Base-by-base conservation (phyloP, 2,329 filamentous ascomycete species). In the Xylariaceae sp. region DNA sequence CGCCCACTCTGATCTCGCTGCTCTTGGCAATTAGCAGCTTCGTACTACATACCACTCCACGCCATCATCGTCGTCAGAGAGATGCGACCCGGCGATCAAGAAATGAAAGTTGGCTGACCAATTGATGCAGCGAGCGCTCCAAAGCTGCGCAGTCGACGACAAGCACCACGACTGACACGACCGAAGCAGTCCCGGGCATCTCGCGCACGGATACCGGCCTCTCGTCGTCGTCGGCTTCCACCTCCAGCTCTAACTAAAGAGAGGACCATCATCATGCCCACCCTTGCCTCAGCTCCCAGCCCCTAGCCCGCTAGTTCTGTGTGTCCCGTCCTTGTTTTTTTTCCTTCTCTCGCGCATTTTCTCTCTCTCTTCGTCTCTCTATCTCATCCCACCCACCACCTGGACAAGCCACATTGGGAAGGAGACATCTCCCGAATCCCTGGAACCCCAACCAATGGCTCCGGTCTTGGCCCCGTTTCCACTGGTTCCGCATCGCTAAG, bases 141-240 rank as follows among this genome's bases (percentile, higher is more conserved):
- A 65, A 57, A 23, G 15, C 62, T 30, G 35, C 53, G 3, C 23
- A 39, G 17, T 17, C 17, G 2, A 30, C 23, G 23, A 18, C 17
- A 18, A 30, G 23, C 23, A 58, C 47, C 5, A 42, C 11, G 37
- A 23, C 55, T 17, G 61, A 68, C 4, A 39, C 54, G 3, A 6
- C 42, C 42, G 42, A 45, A 45, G 13, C 42, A 45, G 42, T 45
- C n/a, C 66, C 68, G 15, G 63, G 67, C 15, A 67, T 71, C 55
- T 1, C 59, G 42, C 69, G 68, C 53, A 62, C 62, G 49, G 68
- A 72, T 53, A 68, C 69, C 44, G 66, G 65, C 30, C 56, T 67
- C 30, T 71, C 69, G 1, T 67, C 64, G 50, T 65, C 66, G 35
- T 68, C 67, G 45, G 51, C 47, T 37, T 47, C 65, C 56, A 17